Evolutionary conservation across 176 grass and related monocot genomes (phyloP).

Genomic region (Miscanthus lutarioriparius): DNA sequence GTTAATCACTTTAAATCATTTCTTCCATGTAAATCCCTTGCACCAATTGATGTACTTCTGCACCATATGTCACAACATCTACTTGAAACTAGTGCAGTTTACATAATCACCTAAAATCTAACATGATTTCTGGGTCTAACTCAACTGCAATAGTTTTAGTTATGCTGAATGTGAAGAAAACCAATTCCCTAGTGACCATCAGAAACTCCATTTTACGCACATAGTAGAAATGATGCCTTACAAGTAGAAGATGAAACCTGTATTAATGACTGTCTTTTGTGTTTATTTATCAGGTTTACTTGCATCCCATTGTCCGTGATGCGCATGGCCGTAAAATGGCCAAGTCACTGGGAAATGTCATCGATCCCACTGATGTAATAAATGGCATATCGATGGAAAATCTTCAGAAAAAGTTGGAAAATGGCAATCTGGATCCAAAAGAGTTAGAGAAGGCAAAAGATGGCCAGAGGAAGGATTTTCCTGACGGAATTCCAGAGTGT

Average conservation of each 20-base stretch:
- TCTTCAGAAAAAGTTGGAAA: constrained; percentile 58
- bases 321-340: constrained; percentile 75
- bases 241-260: neutral
- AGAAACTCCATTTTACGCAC: neutral
- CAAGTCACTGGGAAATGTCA: constrained; percentile 66
- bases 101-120: neutral
- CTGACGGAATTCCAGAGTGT: constrained; percentile 72
- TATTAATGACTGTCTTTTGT: neutral
- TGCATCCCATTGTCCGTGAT: constrained; percentile 82
- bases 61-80: neutral
- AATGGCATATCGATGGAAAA: constrained; percentile 63
- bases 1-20: neutral
- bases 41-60: neutral
- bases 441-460: constrained; percentile 60
- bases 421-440: constrained; percentile 65
- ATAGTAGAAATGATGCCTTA: neutral
- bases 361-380: constrained; percentile 79
- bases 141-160: neutral
- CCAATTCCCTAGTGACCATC: neutral
- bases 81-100: neutral
- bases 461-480: constrained; percentile 66
- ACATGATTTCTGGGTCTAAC: neutral
- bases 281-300: constrained; percentile 53
- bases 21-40: neutral
- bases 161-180: neutral